A percentile compares a stretch with the other conserved stretches of the same genome.
Conservation (phyloP, 352 stramenopile genomes). For the Phytophthora pluvialis region DNA sequence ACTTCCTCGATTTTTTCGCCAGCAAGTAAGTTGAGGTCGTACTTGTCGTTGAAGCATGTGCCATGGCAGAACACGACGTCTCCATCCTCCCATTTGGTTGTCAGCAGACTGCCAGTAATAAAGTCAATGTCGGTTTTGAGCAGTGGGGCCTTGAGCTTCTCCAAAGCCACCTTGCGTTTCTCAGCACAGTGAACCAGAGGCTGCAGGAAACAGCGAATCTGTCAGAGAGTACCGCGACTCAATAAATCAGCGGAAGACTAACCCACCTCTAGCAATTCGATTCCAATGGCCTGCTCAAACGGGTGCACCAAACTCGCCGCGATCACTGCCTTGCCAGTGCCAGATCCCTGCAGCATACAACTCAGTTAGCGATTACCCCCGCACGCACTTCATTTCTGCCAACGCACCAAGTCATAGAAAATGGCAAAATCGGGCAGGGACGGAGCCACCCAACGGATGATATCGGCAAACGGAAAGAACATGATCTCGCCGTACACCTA, state of each 20-base stretch:
- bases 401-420: slow-evolving; percentile 83
- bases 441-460: slow-evolving; percentile 67
- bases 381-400: neutral
- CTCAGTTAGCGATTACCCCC: neutral
- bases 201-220: slow-evolving; percentile 24
- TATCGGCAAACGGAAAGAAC: slow-evolving; percentile 86
- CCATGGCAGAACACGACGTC: slow-evolving; percentile 87
- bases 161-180: slow-evolving; percentile 67
- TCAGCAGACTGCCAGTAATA: slow-evolving; percentile 67
- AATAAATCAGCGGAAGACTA: neutral
- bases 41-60: slow-evolving; percentile 87
- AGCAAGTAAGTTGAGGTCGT: slow-evolving; percentile 18
- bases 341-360: slow-evolving; percentile 61
- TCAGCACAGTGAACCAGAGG: slow-evolving; percentile 79
- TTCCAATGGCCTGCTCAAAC: slow-evolving; percentile 88
- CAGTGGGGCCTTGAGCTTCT: slow-evolving; percentile 46
- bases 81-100: slow-evolving; percentile 71
- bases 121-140: slow-evolving; percentile 78
- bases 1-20: too few relatives aligned
- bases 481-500: slow-evolving; percentile 88
- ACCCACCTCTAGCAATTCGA: slow-evolving; percentile 73
- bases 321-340: slow-evolving; percentile 82
- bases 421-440: slow-evolving; percentile 70
- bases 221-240: neutral
- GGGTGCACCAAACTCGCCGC: slow-evolving; percentile 76